Percentiles rank a stretch among this genome's conserved stretches.
Evolutionary conservation across 2,329 filamentous ascomycete species (phyloP).

Genomic region (Diplodia sapinea): DNA sequence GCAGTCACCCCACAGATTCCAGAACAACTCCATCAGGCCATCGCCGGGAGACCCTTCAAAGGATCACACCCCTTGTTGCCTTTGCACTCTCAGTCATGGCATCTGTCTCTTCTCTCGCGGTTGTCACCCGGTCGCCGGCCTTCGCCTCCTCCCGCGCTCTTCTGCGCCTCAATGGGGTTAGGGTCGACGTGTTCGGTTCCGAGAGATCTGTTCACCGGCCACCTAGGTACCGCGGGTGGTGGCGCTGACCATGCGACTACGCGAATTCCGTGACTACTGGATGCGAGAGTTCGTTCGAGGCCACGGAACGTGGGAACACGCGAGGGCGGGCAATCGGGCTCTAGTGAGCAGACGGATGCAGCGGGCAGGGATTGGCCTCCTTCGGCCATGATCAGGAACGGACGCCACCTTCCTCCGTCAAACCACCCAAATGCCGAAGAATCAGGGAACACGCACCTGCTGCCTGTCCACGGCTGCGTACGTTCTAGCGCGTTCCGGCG

Average conservation of each 20-base stretch:
- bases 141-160: not conserved
- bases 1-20: constrained; percentile 26
- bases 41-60: not conserved
- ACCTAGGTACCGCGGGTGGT: constrained; percentile 1
- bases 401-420: not conserved
- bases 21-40: constrained; percentile 24
- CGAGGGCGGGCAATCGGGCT: too few species aligned
- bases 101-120: constrained; percentile 9
- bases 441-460: not conserved
- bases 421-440: not conserved
- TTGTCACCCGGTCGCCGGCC: constrained; percentile 12
- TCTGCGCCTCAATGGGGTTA: not conserved
- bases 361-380: not conserved
- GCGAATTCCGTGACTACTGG: not conserved
- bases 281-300: not conserved
- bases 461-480: too few species aligned
- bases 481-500: too few species aligned
- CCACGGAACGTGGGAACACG: not conserved
- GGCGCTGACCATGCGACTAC: constrained; percentile 4
- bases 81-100: not conserved
- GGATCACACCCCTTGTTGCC: not conserved
- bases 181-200: not conserved
- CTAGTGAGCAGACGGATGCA: too few species aligned
- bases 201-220: constrained; percentile 1
- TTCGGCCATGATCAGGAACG: not conserved